Evolutionary conservation across 164 flowering plant species (phyloP), one percentile per base, ranked within the genome.

Genomic region (Nymphaea thermarum): DNA sequence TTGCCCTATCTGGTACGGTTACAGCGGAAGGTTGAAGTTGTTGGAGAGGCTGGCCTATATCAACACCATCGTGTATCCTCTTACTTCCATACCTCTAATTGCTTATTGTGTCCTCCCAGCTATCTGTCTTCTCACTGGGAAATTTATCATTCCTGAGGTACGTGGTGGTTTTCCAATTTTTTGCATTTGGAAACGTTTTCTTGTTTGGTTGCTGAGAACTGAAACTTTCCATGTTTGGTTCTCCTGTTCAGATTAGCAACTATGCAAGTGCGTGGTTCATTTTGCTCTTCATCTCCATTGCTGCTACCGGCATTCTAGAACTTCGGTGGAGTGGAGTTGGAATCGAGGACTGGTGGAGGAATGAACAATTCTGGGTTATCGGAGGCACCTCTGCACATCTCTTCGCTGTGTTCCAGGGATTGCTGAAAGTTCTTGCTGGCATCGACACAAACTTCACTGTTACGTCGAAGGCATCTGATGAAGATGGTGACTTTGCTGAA

Each of bases 1-100:
- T 84, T 94, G 98, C 44, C 98, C 98, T 63, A 84, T 91, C 63
- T 94, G 98, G 98, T 94, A 94, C 77, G 97, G 96, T 67, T 91
- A 91, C 82, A 85, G 68, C 65, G 97, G 98, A 64, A 85, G 84
- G 71, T 71, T 94, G 74, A 87, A 71, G 81, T 71, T 77, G 61
- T 75, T 94, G 84, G 88, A 91, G 83, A 86, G 98, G 66, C 65
- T 94, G 65, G 97, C 98, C 5, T 94, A 94, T 77, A 87, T 94
- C 43, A 94, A 94, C 65, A 91, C 98, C 74, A 87, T 89, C 44
- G 89, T 91, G 43, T 94, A 94, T 66, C 98, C 98, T 0, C 70
- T 91, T 42, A 91, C 98, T 44, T 91, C 98, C 4, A 77, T 94
- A 62, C 98, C 98, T 5, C 83, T 94, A 68, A 60, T 91, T 72